Percentiles rank a stretch among this genome's conserved stretches.
Conservation (phyloP, 2,329 filamentous ascomycete genomes). For the Aplosporella prunicola region DNA sequence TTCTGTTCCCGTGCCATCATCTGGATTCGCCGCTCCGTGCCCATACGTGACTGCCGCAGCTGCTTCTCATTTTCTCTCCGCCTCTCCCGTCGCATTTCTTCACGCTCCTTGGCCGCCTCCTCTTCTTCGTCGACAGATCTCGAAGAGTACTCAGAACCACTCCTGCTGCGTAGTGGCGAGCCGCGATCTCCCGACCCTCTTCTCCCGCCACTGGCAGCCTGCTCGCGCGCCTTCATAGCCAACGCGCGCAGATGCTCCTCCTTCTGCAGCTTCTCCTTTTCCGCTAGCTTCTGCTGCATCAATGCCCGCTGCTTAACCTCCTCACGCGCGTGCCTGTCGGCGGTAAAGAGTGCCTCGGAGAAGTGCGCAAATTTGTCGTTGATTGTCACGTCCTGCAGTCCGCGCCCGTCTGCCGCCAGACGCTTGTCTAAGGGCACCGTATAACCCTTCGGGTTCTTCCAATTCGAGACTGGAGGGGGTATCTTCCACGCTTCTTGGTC, state of each 20-base stretch:
- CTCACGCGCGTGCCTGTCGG: conserved; percentile 87
- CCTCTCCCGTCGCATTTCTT: conserved; percentile 66
- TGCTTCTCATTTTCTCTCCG: conserved; percentile 79
- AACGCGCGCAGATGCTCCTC: conserved; percentile 83
- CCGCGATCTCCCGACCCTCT: conserved; percentile 16
- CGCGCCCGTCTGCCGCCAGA: conserved; percentile 83
- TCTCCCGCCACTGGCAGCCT: conserved; percentile 46
- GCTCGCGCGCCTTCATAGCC: conserved; percentile 85
- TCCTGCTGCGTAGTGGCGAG: conserved; percentile 27
- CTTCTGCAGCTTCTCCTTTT: conserved; percentile 92
- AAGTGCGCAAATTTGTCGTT: conserved; percentile 99
- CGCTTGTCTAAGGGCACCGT: conserved; percentile 94
- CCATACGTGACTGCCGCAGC: conserved; percentile 89
- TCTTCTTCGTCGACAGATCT: conserved; percentile 50
- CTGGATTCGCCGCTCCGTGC: conserved; percentile 80
- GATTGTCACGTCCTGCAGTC: conserved; percentile 86
- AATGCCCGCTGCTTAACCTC: conserved; percentile 85
- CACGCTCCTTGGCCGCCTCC: conserved; percentile 63
- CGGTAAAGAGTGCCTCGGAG: conserved; percentile 86
- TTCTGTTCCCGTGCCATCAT: conserved; percentile 92
- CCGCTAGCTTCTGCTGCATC: conserved; percentile 93
- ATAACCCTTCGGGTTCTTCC: conserved; percentile 99
- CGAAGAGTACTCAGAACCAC: conserved; percentile 34
- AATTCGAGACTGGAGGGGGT: conserved; percentile 81
- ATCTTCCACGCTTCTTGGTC: conserved; percentile 97